These are phyloP conservation scores for Tulasnella sp. DNA, from an alignment of 768 basidiomycete genomes.

Conservation along the genomic window DNA sequence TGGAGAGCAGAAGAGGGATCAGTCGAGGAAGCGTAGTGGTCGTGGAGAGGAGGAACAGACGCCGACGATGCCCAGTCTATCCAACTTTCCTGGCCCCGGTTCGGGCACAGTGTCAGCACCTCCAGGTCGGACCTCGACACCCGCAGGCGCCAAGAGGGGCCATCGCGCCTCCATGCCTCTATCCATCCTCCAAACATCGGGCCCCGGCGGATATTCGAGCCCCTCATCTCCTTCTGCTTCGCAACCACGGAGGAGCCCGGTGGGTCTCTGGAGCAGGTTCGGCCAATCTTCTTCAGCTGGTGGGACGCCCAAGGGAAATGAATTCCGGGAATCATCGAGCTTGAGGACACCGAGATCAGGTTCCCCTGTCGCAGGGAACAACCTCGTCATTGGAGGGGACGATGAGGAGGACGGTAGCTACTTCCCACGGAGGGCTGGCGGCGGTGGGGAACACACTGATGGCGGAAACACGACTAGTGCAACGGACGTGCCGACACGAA, in stretches of 20 bases:
- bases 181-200: not conserved
- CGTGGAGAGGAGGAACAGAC: not conserved
- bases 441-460: no score
- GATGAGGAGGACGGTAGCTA: not conserved
- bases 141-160: not conserved
- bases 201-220: no score
- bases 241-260: not conserved
- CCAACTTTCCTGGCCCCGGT: not conserved
- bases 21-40: not conserved
- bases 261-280: slow-evolving; percentile 3
- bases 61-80: not conserved
- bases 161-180: slow-evolving; percentile 2
- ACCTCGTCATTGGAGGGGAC: not conserved
- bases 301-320: not conserved
- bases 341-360: slow-evolving; percentile 4
- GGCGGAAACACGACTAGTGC: no score
- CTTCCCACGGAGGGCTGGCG: not conserved
- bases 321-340: not conserved
- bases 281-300: no score
- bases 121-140: not conserved
- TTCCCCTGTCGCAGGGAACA: not conserved
- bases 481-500: not conserved
- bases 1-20: not conserved
- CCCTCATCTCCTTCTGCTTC: no score
- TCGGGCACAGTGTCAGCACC: not conserved